Conservation (phyloP, 2,329 filamentous ascomycete genomes). For the Penicillium sp. region DNA sequence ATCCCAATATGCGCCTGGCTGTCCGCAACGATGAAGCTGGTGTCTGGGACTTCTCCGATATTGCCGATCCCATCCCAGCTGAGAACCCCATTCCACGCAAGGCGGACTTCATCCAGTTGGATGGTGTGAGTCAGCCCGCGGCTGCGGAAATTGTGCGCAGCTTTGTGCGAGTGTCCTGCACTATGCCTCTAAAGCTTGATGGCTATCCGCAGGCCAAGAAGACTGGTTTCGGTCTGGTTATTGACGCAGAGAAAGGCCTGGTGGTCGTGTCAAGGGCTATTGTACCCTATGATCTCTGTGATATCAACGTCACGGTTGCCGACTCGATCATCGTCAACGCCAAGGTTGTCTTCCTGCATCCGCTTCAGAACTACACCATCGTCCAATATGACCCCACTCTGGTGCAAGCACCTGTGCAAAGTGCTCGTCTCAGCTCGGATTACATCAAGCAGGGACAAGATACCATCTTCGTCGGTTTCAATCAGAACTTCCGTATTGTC, state of each 20-base stretch:
- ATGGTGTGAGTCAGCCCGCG: slow-evolving; percentile 80
- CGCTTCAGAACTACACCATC: slow-evolving; percentile 93
- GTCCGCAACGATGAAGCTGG: slow-evolving; percentile 86
- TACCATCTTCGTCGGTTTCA: slow-evolving; percentile 97
- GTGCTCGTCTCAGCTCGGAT: slow-evolving; percentile 75
- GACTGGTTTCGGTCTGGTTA: slow-evolving; percentile 94
- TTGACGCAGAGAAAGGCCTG: slow-evolving; percentile 92
- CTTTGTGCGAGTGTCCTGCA: slow-evolving; percentile 89
- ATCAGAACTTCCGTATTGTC: slow-evolving; percentile 89
- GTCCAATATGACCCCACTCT: slow-evolving; percentile 90
- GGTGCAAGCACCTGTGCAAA: slow-evolving; percentile 90
- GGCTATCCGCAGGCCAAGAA: slow-evolving; percentile 95
- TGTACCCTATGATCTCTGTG: slow-evolving; percentile 93
- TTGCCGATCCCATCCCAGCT: slow-evolving; percentile 76
- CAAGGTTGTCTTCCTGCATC: slow-evolving; percentile 93
- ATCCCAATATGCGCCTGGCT: slow-evolving; percentile 87
- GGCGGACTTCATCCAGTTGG: slow-evolving; percentile 87
- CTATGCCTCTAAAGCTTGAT: slow-evolving; percentile 93
- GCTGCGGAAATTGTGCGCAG: slow-evolving; percentile 92
- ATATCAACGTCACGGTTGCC: slow-evolving; percentile 92
- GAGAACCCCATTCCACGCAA: slow-evolving; percentile 68
- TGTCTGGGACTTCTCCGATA: slow-evolving; percentile 88
- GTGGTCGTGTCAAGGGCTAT: slow-evolving; percentile 93
- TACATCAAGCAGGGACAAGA: slow-evolving; percentile 89
- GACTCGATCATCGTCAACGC: slow-evolving; percentile 93